A percentile compares a stretch with the other conserved stretches of the same genome.
phyloP scores from a whole-genome alignment of 768 basidiomycete species.

The Pleurotus salmoneostramineus region DNA sequence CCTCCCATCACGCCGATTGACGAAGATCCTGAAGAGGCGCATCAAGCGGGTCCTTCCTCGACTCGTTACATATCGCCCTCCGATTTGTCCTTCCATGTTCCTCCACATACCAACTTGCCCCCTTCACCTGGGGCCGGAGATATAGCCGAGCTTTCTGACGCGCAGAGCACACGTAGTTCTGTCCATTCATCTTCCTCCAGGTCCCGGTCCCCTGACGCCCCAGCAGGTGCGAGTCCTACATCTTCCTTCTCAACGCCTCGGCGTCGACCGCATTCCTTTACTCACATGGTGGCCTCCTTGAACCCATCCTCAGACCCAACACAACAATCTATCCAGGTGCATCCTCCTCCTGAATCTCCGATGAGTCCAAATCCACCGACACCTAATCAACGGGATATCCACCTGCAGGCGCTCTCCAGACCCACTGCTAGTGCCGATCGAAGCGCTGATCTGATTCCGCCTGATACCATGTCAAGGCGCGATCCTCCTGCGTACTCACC shows the following conservation, averaged over 20 bases:
- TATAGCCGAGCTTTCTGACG: conserved; percentile 17
- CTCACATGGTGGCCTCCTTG: conserved; percentile 58
- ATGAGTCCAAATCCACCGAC: conserved; percentile 78
- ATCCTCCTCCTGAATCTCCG: conserved; percentile 79
- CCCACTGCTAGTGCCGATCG: conserved; percentile 24
- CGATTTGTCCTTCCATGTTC: conserved; percentile 57
- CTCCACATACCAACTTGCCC: conserved; percentile 46
- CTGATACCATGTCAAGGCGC: conserved; percentile 36
- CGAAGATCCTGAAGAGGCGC: conserved; percentile 50
- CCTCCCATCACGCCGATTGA: conserved; percentile 78
- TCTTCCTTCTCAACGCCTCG: conserved; percentile 78
- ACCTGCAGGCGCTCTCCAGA: conserved; percentile 60
- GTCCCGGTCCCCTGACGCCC: conserved; percentile 56
- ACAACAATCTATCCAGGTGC: conserved; percentile 58
- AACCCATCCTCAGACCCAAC: conserved; percentile 61
- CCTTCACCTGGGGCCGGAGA: conserved; percentile 10
- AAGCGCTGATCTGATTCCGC: conserved; percentile 15
- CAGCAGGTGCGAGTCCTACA: conserved; percentile 80
- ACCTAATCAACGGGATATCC: conserved; percentile 81
- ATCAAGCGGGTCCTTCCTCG: conserved; percentile 46
- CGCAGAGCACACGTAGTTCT: conserved; percentile 22
- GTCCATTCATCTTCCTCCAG: conserved; percentile 46
- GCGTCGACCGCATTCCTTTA: conserved; percentile 60
- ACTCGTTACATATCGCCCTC: conserved; percentile 57
- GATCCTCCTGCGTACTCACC: conserved; percentile 88